Conservation (phyloP, 768 basidiomycete species). For the Boletus tomentosulus region DNA sequence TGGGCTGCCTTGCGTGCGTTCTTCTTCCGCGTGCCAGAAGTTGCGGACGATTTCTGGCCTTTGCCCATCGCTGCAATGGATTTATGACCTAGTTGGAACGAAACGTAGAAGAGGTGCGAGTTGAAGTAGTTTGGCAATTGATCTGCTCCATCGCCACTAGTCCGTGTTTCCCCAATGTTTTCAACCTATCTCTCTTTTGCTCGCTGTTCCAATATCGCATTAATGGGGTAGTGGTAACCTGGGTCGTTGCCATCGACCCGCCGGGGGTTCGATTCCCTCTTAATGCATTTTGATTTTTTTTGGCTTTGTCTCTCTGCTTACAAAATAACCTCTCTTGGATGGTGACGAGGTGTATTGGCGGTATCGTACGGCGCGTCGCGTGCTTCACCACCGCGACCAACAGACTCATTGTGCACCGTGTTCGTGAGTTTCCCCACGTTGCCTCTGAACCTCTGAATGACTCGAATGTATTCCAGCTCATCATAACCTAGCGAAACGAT, state of each 20-base stretch:
- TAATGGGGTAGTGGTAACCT: slow-evolving; percentile 67
- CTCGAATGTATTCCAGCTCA: slow-evolving; percentile 1
- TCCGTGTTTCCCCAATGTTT: no score
- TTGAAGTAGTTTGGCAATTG: no score
- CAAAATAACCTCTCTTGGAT: neutral
- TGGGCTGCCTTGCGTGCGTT: slow-evolving; percentile 72
- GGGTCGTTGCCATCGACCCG: slow-evolving; percentile 76
- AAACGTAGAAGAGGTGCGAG: neutral
- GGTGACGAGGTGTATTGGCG: neutral
- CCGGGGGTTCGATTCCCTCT: slow-evolving; percentile 87
- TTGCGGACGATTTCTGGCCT: slow-evolving; percentile 69
- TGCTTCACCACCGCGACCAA: neutral
- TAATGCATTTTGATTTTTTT: slow-evolving; percentile 48
- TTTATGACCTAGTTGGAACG: neutral
- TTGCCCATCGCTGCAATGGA: slow-evolving; percentile 36
- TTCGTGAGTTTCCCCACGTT: slow-evolving; percentile 12
- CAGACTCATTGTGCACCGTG: neutral
- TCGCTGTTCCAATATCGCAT: slow-evolving; percentile 19
- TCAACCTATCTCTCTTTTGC: no score
- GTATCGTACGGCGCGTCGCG: neutral
- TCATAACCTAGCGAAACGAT: neutral
- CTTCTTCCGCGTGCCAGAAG: slow-evolving; percentile 87
- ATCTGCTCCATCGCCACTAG: no score
- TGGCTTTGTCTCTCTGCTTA: neutral
- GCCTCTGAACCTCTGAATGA: neutral